Conservation (phyloP, 495 filamentous ascomycete genomes). For the Hyaloscypha bicolor region DNA sequence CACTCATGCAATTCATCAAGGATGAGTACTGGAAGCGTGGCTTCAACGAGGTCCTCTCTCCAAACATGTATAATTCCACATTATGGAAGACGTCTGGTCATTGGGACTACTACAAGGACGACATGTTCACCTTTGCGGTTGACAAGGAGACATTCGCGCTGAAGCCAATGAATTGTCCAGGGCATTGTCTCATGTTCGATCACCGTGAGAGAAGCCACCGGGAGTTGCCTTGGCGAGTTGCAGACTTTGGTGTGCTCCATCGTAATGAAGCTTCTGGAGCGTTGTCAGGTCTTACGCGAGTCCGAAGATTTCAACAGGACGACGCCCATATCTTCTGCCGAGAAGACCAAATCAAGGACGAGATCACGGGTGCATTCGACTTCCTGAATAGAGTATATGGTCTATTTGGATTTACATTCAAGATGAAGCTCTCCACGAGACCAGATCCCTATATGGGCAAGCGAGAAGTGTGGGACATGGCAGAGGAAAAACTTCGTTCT, state of each 20-base stretch:
- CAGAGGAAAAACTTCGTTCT: conserved; percentile 74
- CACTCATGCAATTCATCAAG: conserved; percentile 75
- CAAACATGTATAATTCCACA: conserved; percentile 91
- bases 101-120: conserved; percentile 93
- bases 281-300: conserved; percentile 84
- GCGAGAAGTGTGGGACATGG: conserved; percentile 83
- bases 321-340: conserved; percentile 94
- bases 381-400: conserved; percentile 85
- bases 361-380: conserved; percentile 87
- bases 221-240: conserved; percentile 85
- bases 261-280: conserved; percentile 94
- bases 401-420: conserved; percentile 92
- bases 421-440: conserved; percentile 90
- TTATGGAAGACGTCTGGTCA: conserved; percentile 96
- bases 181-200: conserved; percentile 76
- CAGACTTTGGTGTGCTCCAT: conserved; percentile 95
- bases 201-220: conserved; percentile 81
- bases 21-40: conserved; percentile 90
- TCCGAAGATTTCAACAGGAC: conserved; percentile 92
- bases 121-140: conserved; percentile 92
- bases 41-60: conserved; percentile 93
- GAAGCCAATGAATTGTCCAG: conserved; percentile 99
- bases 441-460: conserved; percentile 91
- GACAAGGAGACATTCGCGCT: conserved; percentile 86
- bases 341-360: conserved; percentile 74